Percentiles rank a stretch among this genome's conserved stretches.
Conservation (phyloP, 225 moss, liverwort and hornwort species). For the Takakia lepidozioides region DNA sequence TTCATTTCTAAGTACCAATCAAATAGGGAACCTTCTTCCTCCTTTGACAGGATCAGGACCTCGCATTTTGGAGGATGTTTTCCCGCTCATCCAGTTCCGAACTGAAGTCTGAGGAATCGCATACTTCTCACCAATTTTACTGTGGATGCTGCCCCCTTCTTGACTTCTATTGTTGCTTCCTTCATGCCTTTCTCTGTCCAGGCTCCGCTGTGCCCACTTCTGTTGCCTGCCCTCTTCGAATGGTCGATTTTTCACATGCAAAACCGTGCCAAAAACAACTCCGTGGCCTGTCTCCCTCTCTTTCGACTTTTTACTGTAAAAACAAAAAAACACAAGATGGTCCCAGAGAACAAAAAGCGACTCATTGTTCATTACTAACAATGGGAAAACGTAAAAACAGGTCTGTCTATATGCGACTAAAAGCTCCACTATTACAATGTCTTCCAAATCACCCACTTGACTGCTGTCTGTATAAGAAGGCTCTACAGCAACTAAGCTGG, state of each 20-base stretch:
- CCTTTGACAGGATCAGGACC: conserved; percentile 46
- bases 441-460: too few relatives aligned
- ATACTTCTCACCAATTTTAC: conserved; percentile 61
- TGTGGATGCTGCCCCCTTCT: conserved; percentile 46
- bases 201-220: conserved; percentile 39
- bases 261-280: too few relatives aligned
- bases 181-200: conserved; percentile 59
- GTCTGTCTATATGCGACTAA: too few relatives aligned
- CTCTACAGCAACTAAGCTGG: too few relatives aligned
- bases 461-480: too few relatives aligned
- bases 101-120: conserved; percentile 58
- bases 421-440: too few relatives aligned
- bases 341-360: too few relatives aligned
- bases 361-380: too few relatives aligned
- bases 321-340: too few relatives aligned
- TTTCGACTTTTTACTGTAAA: too few relatives aligned
- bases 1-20: conserved; percentile 62
- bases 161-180: conserved; percentile 58
- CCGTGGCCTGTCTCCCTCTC: conserved; percentile 20
- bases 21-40: conserved; percentile 49
- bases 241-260: conserved; percentile 13
- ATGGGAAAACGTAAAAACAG: too few relatives aligned
- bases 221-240: conserved; percentile 27
- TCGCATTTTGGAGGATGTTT: conserved; percentile 56
- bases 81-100: conserved; percentile 53